Percentiles rank a stretch among this genome's conserved stretches.
Conservation (phyloP, 2,329 filamentous ascomycete genomes). For the Ascochyta clinopodiicola region DNA sequence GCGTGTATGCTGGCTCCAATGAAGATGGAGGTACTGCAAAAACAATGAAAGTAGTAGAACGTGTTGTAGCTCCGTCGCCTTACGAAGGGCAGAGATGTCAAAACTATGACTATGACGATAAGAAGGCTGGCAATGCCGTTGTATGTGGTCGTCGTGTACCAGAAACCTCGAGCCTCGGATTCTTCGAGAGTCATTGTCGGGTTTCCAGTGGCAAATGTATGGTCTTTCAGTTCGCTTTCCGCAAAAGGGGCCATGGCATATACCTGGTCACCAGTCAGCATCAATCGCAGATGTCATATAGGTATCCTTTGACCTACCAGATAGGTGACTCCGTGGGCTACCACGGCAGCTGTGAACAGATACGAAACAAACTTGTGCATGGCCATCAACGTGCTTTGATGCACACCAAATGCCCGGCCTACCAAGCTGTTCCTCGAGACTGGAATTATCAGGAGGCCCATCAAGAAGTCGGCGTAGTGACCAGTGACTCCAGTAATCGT, state of each 20-base stretch:
- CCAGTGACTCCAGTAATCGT: conserved; percentile 6
- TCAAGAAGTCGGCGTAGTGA: conserved; percentile 1
- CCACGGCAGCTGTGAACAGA: no score
- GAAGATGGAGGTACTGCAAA: background rate
- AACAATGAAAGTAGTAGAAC: conserved; percentile 1
- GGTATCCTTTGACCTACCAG: no score
- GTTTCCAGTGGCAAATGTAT: conserved; percentile 2
- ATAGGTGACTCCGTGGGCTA: no score
- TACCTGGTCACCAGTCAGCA: background rate
- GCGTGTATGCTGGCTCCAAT: conserved; percentile 3
- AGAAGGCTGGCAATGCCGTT: background rate
- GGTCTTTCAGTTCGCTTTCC: conserved; percentile 1
- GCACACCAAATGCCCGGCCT: conserved; percentile 4
- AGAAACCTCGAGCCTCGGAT: background rate
- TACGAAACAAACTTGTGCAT: conserved; percentile 4
- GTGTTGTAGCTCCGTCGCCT: conserved; percentile 1
- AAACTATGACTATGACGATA: background rate
- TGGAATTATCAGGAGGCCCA: conserved; percentile 1
- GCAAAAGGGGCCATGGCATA: background rate
- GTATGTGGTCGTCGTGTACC: conserved; percentile 2
- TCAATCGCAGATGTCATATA: no score
- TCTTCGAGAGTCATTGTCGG: conserved; percentile 6
- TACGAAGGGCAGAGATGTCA: conserved; percentile 4
- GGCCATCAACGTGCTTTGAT: conserved; percentile 2
- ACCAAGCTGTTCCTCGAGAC: conserved; percentile 9